These are phyloP conservation scores for Candida endomychidarum DNA, from an alignment of 805 yeast genomes.

Conservation along the genomic window DNA sequence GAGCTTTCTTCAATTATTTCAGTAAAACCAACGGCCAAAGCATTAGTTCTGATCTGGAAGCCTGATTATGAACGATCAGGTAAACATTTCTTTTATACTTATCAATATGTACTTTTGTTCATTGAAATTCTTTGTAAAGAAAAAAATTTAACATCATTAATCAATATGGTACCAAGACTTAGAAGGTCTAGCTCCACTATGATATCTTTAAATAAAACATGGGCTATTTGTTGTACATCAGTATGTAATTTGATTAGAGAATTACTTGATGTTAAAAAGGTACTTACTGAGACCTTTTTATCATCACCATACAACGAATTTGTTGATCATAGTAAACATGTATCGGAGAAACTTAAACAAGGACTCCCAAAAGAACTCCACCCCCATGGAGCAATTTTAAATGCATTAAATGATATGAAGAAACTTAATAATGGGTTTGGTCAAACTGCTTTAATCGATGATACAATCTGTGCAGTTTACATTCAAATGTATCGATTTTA, in stretches of 20 bases:
- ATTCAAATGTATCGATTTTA: conserved; percentile 44
- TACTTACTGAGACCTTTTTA: conserved; percentile 53
- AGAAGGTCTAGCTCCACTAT: conserved; percentile 77
- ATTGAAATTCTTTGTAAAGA: conserved; percentile 53
- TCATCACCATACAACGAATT: conserved; percentile 48
- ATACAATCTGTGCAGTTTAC: conserved; percentile 62
- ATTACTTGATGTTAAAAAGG: conserved; percentile 40
- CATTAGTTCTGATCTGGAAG: conserved; percentile 86
- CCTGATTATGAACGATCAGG: conserved; percentile 93
- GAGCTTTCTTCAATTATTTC: conserved; percentile 66
- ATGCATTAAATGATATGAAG: conserved; percentile 56
- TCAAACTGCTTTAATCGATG: conserved; percentile 73
- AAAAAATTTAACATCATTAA: conserved; percentile 58
- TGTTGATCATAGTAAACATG: conserved; percentile 32
- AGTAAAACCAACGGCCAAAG: conserved; percentile 64
- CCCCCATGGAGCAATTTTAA: conserved; percentile 26
- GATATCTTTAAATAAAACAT: conserved; percentile 59
- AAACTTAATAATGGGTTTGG: conserved; percentile 80
- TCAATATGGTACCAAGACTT: conserved; percentile 66
- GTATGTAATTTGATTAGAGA: conserved; percentile 53
- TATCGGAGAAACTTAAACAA: conserved; percentile 25
- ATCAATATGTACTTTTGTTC: conserved; percentile 64
- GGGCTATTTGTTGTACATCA: conserved; percentile 61
- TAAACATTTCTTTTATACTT: conserved; percentile 78
- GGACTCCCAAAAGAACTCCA: conserved; percentile 37